Conservation (phyloP, 441 rosid genomes). For the Erodium chrysanthum region DNA sequence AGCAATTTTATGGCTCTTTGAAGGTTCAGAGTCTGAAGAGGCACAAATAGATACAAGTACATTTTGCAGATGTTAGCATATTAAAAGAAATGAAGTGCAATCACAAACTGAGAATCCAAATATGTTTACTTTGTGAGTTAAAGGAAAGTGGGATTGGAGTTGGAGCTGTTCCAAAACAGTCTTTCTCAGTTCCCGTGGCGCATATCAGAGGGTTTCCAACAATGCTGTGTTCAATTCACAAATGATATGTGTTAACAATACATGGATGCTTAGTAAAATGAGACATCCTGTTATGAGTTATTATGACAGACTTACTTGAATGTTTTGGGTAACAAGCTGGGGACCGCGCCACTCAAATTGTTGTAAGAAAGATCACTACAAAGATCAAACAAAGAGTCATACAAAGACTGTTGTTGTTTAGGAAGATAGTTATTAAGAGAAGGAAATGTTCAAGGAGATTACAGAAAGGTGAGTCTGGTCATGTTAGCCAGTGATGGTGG, state of each 20-base stretch:
- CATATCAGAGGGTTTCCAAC: conserved; percentile 83
- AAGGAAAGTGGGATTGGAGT: conserved; percentile 86
- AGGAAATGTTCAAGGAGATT: conserved; percentile 27
- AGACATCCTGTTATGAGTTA: not conserved
- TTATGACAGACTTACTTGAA: conserved; percentile 46
- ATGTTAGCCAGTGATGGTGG: conserved; percentile 67
- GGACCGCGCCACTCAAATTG: conserved; percentile 77
- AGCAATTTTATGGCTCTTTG: conserved; percentile 60
- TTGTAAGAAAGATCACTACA: conserved; percentile 85
- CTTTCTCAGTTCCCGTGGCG: conserved; percentile 70
- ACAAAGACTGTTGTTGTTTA: not conserved
- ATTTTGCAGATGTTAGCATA: not conserved
- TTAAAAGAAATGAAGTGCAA: not conserved
- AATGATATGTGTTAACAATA: not conserved
- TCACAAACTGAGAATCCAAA: not conserved
- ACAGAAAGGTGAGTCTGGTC: conserved; percentile 84
- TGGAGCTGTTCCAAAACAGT: conserved; percentile 62
- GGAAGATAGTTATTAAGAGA: not conserved
- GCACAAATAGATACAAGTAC: conserved; percentile 14
- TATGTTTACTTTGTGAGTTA: conserved; percentile 52
- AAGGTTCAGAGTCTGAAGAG: conserved; percentile 33
- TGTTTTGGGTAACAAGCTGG: conserved; percentile 75
- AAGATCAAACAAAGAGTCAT: not conserved
- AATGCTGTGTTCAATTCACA: conserved; percentile 42
- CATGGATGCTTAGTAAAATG: not conserved